These are phyloP conservation scores for Cystobasidium pallidum DNA, from an alignment of 1,284 basidiomycete genomes.

Conservation along the genomic window DNA sequence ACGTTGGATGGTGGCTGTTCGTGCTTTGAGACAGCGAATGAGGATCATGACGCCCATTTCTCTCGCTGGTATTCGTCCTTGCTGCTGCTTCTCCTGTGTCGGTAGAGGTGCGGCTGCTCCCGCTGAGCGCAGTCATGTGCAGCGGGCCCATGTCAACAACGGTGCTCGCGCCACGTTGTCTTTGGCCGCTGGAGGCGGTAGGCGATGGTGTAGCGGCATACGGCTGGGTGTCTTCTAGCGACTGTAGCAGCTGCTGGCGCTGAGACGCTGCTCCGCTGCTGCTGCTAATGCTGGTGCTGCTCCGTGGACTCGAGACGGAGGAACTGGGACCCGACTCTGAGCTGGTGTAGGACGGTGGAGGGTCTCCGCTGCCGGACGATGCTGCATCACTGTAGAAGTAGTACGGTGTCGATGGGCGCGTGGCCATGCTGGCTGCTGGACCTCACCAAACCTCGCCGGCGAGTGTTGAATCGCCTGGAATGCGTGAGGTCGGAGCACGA, in stretches of 20 bases:
- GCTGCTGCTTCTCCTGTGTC: not conserved
- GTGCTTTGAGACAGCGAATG: not conserved
- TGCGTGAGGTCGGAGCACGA: slow-evolving; percentile 7
- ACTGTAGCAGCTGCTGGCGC: not conserved
- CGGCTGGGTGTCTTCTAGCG: not conserved
- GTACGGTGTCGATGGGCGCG: slow-evolving; percentile 37
- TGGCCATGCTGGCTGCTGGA: slow-evolving; percentile 7
- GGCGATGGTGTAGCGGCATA: not conserved
- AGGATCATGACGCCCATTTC: not conserved
- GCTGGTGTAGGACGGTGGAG: slow-evolving; percentile 28
- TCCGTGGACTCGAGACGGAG: slow-evolving; percentile 29
- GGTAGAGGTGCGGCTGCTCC: slow-evolving; percentile 5
- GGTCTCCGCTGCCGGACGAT: slow-evolving; percentile 17
- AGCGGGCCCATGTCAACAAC: slow-evolving; percentile 24
- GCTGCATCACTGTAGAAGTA: slow-evolving; percentile 33
- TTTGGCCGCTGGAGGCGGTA: not conserved
- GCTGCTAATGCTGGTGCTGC: slow-evolving; percentile 12
- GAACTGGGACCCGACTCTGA: slow-evolving; percentile 23
- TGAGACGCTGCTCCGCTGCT: not conserved
- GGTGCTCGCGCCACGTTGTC: slow-evolving; percentile 2
- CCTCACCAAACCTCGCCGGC: not conserved
- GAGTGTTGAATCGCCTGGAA: slow-evolving; percentile 8
- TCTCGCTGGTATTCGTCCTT: not conserved
- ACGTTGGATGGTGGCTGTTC: not conserved
- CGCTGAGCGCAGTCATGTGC: slow-evolving; percentile 28